Conservation (phyloP, 257 asterid species). For the Gardenia jasminoides region DNA sequence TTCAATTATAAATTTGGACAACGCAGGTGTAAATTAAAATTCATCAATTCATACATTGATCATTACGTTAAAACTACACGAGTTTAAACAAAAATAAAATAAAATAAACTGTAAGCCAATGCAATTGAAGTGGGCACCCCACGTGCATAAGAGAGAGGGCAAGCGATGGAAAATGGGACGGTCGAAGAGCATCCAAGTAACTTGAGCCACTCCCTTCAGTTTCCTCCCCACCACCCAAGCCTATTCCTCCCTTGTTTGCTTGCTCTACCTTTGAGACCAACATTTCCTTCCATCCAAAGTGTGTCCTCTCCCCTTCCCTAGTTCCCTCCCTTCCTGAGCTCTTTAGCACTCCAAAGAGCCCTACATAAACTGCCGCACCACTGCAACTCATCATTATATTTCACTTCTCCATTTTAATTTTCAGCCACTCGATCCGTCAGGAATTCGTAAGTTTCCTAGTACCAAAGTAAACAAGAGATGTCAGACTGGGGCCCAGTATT, state of each 20-base stretch:
- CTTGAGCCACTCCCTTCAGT: conserved; percentile 11
- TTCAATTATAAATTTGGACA: too few relatives aligned
- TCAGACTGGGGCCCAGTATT: conserved; percentile 51
- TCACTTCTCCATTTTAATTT: background rate
- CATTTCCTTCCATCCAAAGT: conserved; percentile 20
- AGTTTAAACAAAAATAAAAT: too few relatives aligned
- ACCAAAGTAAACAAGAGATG: conserved; percentile 15
- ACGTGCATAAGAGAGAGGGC: conserved; percentile 8
- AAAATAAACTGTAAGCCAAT: too few relatives aligned
- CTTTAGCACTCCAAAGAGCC: background rate
- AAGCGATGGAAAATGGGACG: conserved; percentile 14
- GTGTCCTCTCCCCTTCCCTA: background rate
- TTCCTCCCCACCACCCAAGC: background rate
- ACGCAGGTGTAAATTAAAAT: too few relatives aligned
- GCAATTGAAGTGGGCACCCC: background rate
- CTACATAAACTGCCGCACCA: background rate
- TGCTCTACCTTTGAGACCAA: background rate
- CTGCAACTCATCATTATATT: too few relatives aligned
- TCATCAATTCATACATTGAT: too few relatives aligned
- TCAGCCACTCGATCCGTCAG: background rate
- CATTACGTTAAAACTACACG: too few relatives aligned
- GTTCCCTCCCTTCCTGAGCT: background rate
- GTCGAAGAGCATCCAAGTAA: conserved; percentile 32
- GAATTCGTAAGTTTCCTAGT: background rate
- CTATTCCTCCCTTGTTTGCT: background rate